These are phyloP conservation scores for Talaromyces marneffei DNA, from an alignment of 2,329 filamentous ascomycete genomes.

Conservation along the genomic window DNA sequence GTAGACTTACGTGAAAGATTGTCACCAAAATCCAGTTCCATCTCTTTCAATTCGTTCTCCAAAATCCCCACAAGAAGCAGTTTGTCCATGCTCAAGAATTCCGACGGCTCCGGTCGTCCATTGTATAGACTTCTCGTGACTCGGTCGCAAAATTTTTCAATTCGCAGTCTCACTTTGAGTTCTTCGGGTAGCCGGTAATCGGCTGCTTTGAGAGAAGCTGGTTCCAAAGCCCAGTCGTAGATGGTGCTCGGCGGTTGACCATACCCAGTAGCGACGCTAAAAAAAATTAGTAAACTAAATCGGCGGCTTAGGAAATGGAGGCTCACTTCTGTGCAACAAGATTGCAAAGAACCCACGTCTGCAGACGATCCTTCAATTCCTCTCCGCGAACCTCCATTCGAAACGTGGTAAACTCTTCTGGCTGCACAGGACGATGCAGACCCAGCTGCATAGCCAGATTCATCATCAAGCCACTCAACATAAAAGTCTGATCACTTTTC, in stretches of 20 bases:
- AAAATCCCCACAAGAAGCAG: conserved; percentile 40
- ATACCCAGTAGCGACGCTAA: conserved; percentile 56
- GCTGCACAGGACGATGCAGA: conserved; percentile 56
- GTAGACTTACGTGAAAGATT: conserved; percentile 28
- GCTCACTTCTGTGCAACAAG: conserved; percentile 59
- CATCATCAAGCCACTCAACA: conserved; percentile 60
- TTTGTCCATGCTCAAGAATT: conserved; percentile 41
- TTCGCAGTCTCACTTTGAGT: conserved; percentile 46
- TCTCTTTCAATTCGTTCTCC: conserved; percentile 41
- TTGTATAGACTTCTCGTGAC: conserved; percentile 54
- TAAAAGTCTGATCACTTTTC: conserved; percentile 57
- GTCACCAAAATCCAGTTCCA: conserved; percentile 48
- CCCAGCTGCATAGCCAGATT: conserved; percentile 60
- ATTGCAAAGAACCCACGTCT: conserved; percentile 63
- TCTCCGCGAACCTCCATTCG: conserved; percentile 51
- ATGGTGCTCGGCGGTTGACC: conserved; percentile 58
- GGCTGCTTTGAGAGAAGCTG: conserved; percentile 39
- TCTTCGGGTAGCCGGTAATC: conserved; percentile 46
- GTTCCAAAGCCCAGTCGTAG: conserved; percentile 52
- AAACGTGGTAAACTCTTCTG: conserved; percentile 49
- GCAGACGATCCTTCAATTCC: conserved; percentile 56
- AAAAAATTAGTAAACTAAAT: not conserved
- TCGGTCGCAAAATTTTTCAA: conserved; percentile 54
- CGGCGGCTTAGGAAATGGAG: no score
- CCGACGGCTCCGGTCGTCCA: conserved; percentile 49